phyloP scores from a whole-genome alignment of 495 filamentous ascomycete species.

The Podospora tetraspora region DNA sequence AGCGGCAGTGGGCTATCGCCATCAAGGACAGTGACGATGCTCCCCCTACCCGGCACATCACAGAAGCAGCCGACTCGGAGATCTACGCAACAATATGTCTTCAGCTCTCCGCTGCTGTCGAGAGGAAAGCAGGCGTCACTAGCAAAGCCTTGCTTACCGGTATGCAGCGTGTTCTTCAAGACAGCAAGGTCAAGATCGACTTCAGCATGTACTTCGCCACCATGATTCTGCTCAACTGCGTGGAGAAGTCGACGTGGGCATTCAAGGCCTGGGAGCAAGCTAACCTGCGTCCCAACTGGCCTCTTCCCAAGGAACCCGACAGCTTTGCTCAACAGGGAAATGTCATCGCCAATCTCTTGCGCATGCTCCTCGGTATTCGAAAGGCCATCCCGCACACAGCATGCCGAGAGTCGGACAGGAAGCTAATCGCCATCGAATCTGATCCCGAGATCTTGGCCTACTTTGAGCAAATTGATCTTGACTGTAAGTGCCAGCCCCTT shows the following conservation, averaged over 20 bases:
- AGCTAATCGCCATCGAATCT: slow-evolving; percentile 50
- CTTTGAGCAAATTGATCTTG: slow-evolving; percentile 56
- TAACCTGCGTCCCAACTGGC: slow-evolving; percentile 55
- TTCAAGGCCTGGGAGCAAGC: slow-evolving; percentile 70
- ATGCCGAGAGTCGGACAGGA: slow-evolving; percentile 46
- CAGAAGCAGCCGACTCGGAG: slow-evolving; percentile 40
- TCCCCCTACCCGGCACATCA: slow-evolving; percentile 30
- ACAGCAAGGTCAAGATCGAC: slow-evolving; percentile 59
- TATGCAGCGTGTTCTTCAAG: slow-evolving; percentile 70
- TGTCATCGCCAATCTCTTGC: slow-evolving; percentile 63
- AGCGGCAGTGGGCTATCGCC: slow-evolving; percentile 59
- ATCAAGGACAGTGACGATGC: slow-evolving; percentile 31
- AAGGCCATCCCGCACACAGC: slow-evolving; percentile 60
- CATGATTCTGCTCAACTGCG: slow-evolving; percentile 69
- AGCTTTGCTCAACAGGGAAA: slow-evolving; percentile 66
- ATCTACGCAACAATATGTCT: slow-evolving; percentile 51
- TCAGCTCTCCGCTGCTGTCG: slow-evolving; percentile 69
- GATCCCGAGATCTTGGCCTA: slow-evolving; percentile 51
- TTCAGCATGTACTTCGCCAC: slow-evolving; percentile 73
- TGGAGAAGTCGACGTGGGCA: slow-evolving; percentile 79
- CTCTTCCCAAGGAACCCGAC: slow-evolving; percentile 61
- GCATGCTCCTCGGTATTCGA: slow-evolving; percentile 71
- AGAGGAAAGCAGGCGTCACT: slow-evolving; percentile 62
- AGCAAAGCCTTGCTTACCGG: slow-evolving; percentile 67
- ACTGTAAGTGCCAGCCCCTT: slow-evolving; percentile 45